These are phyloP conservation scores for Selaginella tamariscina DNA, from an alignment of 75 land plant species.

Conservation along the genomic window DNA sequence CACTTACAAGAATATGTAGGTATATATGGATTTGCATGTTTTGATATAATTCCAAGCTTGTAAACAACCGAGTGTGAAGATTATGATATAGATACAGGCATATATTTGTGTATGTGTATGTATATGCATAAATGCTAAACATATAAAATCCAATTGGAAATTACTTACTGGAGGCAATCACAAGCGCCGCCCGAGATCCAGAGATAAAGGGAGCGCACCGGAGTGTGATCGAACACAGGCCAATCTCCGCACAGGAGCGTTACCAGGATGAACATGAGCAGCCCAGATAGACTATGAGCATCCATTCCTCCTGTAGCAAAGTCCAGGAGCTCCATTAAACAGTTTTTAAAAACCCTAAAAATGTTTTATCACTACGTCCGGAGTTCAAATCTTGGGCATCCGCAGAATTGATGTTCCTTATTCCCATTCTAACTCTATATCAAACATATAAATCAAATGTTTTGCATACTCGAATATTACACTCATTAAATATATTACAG, in stretches of 20 bases:
- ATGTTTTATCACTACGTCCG: too few species aligned
- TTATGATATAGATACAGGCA: not conserved
- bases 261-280: slow-evolving; percentile 51
- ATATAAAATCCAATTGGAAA: not conserved
- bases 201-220: slow-evolving; percentile 39
- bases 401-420: too few species aligned
- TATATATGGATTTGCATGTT: slow-evolving; percentile 1
- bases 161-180: slow-evolving; percentile 48
- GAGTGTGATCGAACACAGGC: slow-evolving; percentile 78
- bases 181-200: slow-evolving; percentile 68
- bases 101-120: not conserved
- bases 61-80: not conserved
- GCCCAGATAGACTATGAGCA: slow-evolving; percentile 44
- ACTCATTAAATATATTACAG: too few species aligned
- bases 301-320: slow-evolving; percentile 25
- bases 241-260: slow-evolving; percentile 79
- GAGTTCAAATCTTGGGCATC: too few species aligned
- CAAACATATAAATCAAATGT: too few species aligned
- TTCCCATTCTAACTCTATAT: too few species aligned
- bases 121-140: too few species aligned
- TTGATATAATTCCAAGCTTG: not conserved
- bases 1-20: not conserved
- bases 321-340: not conserved
- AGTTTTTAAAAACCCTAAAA: too few species aligned
- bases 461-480: too few species aligned